Percentiles rank a stretch among this genome's conserved stretches.
These are phyloP conservation scores for Umbilicaria muhlenbergii DNA, from an alignment of 495 filamentous ascomycete species.

Conservation along the genomic window DNA sequence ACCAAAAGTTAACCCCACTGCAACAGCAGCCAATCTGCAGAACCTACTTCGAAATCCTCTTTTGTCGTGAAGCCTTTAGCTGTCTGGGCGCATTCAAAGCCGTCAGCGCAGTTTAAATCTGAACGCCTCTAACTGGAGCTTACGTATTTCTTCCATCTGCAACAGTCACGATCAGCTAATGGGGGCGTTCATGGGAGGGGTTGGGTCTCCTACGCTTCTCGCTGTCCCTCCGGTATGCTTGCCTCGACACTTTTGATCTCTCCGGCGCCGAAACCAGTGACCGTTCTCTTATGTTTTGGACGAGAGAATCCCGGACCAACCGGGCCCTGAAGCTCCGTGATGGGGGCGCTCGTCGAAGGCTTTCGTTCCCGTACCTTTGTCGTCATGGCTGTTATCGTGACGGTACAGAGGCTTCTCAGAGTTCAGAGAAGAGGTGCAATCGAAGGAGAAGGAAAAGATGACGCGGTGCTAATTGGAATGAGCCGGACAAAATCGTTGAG, in stretches of 20 bases:
- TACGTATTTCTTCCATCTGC: conserved; percentile 69
- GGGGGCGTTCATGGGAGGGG: not conserved
- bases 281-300: conserved; percentile 90
- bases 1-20: not conserved
- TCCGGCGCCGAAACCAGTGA: conserved; percentile 73
- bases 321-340: conserved; percentile 67
- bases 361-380: conserved; percentile 41
- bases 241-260: conserved; percentile 92
- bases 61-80: conserved; percentile 58
- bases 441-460: conserved; percentile 3
- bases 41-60: conserved; percentile 49
- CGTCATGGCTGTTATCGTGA: conserved; percentile 10
- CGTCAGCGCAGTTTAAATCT: conserved; percentile 5
- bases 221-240: conserved; percentile 73
- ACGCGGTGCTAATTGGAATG: conserved; percentile 4
- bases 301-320: conserved; percentile 56
- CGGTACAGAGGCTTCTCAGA: conserved; percentile 5
- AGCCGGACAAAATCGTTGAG: conserved; percentile 10
- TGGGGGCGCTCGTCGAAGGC: conserved; percentile 65
- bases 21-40: not conserved
- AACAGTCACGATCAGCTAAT: conserved; percentile 1
- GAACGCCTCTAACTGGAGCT: conserved; percentile 8
- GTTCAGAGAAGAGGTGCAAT: not conserved
- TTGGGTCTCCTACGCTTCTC: conserved; percentile 47
- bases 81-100: conserved; percentile 23